A percentile compares a stretch with the other conserved stretches of the same genome.
phyloP scores from a whole-genome alignment of 768 basidiomycete genomes.

The Cyclocybe aegerita region DNA sequence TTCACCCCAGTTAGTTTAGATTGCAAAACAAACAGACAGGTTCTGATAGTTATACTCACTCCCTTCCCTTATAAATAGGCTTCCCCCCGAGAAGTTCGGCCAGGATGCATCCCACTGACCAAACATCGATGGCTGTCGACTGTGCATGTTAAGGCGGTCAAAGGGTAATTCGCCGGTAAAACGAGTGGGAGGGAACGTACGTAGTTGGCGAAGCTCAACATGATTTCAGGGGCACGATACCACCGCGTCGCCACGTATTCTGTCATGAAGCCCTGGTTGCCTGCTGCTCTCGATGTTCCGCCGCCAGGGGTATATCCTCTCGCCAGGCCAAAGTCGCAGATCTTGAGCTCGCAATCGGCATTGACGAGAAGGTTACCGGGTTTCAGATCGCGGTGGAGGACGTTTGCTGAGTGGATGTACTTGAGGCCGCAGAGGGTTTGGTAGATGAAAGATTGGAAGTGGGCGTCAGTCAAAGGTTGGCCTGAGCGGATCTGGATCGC shows the following conservation, averaged over 20 bases:
- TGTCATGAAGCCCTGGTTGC: constrained; percentile 96
- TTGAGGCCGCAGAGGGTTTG: constrained; percentile 98
- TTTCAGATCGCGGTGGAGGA: constrained; percentile 95
- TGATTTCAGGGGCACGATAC: constrained; percentile 99
- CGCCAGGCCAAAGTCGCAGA: constrained; percentile 98
- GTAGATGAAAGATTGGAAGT: constrained; percentile 96
- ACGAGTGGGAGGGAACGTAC: constrained; percentile 44
- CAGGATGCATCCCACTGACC: constrained; percentile 95
- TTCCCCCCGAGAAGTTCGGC: constrained; percentile 92
- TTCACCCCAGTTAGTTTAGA: background rate
- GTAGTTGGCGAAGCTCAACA: constrained; percentile 95
- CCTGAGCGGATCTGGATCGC: constrained; percentile 71
- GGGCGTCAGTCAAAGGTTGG: constrained; percentile 85
- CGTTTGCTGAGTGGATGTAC: constrained; percentile 97
- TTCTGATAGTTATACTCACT: constrained; percentile 52
- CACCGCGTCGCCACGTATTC: constrained; percentile 99
- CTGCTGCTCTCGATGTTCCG: constrained; percentile 68
- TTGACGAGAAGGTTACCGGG: constrained; percentile 96
- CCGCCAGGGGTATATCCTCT: constrained; percentile 88
- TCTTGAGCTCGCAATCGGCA: constrained; percentile 97
- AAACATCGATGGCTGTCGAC: constrained; percentile 92
- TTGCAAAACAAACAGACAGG: constrained; percentile 1
- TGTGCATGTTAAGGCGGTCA: constrained; percentile 26
- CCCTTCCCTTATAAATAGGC: constrained; percentile 96
- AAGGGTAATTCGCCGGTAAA: background rate